A percentile compares a stretch with the other conserved stretches of the same genome.
phyloP scores from a whole-genome alignment of 1,139 yeast species.

The Pichia sorboxylosa region DNA sequence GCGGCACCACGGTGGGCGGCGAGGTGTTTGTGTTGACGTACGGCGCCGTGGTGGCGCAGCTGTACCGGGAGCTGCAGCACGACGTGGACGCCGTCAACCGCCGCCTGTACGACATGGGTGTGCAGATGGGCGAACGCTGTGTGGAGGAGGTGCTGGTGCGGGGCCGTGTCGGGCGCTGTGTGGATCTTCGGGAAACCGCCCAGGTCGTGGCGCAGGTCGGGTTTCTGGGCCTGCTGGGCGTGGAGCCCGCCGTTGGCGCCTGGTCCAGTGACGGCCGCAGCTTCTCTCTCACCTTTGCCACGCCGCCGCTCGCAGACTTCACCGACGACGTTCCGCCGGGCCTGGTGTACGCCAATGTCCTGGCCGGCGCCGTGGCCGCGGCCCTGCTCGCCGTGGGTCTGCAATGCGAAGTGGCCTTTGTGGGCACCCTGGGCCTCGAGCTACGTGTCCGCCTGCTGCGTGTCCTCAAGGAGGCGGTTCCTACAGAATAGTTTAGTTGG shows the following conservation, averaged over 20 bases:
- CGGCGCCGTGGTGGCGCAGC: constrained; percentile 89
- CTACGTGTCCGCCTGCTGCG: too few relatives aligned
- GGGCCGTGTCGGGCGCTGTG: constrained; percentile 75
- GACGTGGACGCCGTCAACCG: constrained; percentile 71
- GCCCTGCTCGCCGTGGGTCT: constrained; percentile 93
- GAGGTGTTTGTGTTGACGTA: constrained; percentile 88
- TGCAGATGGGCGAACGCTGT: constrained; percentile 80
- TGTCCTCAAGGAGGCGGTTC: too few relatives aligned
- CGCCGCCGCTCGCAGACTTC: constrained; percentile 89
- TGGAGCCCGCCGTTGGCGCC: constrained; percentile 55
- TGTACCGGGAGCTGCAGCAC: constrained; percentile 70
- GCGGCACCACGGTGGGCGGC: constrained; percentile 76
- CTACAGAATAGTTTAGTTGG: too few relatives aligned
- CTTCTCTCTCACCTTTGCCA: constrained; percentile 63
- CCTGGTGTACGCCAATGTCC: constrained; percentile 84
- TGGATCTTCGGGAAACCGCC: constrained; percentile 72
- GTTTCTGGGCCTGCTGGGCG: constrained; percentile 77
- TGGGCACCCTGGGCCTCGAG: too few relatives aligned
- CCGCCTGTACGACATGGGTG: constrained; percentile 88
- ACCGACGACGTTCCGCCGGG: constrained; percentile 85
- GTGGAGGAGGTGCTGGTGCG: constrained; percentile 90
- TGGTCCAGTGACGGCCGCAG: constrained; percentile 71
- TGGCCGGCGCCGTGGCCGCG: constrained; percentile 85
- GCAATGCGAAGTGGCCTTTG: constrained; percentile 75
- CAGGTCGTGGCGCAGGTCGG: constrained; percentile 81